Conservation (phyloP, 345 rosid genomes). For the Salix viminalis region DNA sequence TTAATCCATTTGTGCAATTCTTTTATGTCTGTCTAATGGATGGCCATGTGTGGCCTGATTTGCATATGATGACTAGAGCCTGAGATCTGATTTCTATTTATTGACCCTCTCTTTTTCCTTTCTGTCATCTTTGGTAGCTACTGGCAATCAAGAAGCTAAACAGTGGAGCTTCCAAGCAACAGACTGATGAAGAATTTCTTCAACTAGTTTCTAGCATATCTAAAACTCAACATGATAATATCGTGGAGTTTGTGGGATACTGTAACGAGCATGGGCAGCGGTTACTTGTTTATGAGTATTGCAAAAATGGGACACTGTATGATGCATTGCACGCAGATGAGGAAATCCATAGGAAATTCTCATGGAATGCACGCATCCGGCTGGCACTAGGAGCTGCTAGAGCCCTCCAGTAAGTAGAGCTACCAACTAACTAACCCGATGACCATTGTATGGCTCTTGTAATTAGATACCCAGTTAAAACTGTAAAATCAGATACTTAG, state of each 20-base stretch:
- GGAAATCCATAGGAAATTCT: slow-evolving; percentile 51
- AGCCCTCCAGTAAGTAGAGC: slow-evolving; percentile 78
- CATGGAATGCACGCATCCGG: slow-evolving; percentile 69
- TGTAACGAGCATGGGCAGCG: slow-evolving; percentile 74
- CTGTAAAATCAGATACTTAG: background rate
- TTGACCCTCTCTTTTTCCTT: background rate
- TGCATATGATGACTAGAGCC: background rate
- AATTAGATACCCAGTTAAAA: background rate
- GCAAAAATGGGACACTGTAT: slow-evolving; percentile 59
- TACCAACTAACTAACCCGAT: background rate
- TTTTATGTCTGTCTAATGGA: background rate
- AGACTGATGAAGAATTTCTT: slow-evolving; percentile 58
- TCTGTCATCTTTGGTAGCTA: slow-evolving; percentile 32
- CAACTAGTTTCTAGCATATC: slow-evolving; percentile 49
- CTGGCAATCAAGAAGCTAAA: slow-evolving; percentile 85
- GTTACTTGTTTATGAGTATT: slow-evolving; percentile 67
- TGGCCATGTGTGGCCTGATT: background rate
- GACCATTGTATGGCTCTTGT: background rate
- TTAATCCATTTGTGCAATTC: background rate
- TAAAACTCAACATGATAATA: slow-evolving; percentile 57
- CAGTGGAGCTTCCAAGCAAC: slow-evolving; percentile 37
- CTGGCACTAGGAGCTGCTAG: slow-evolving; percentile 83
- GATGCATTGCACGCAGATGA: slow-evolving; percentile 74
- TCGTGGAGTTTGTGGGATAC: slow-evolving; percentile 75
- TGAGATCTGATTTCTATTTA: slow-evolving; percentile 1